phyloP scores from a whole-genome alignment of 2,329 filamentous ascomycete species.

The Leptographium lundbergii region DNA sequence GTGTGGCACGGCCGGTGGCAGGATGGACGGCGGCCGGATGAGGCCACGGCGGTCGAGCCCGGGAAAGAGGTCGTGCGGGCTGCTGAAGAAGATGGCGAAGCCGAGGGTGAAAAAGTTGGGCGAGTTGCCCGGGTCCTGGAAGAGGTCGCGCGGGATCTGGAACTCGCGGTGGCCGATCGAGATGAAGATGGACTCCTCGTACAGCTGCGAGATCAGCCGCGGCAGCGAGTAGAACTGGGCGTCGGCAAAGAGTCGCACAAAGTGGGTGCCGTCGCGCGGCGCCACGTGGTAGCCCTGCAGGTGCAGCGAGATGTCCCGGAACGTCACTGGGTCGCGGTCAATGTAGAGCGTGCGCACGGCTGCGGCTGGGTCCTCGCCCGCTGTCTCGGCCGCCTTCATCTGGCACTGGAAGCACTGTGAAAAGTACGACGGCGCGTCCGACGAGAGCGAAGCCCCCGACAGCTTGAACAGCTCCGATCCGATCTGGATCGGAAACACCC shows the following conservation, averaged over 20 bases:
- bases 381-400: conserved; percentile 44
- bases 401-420: conserved; percentile 87
- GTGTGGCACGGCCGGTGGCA: conserved; percentile 68
- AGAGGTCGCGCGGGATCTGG: conserved; percentile 78
- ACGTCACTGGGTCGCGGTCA: conserved; percentile 81
- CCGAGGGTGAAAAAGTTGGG: conserved; percentile 93
- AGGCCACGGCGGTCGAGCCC: conserved; percentile 68
- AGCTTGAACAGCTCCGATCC: conserved; percentile 60
- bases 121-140: conserved; percentile 74
- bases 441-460: conserved; percentile 60
- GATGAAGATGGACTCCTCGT: conserved; percentile 84
- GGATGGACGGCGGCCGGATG: conserved; percentile 74
- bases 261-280: conserved; percentile 72
- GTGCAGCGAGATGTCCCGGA: conserved; percentile 79
- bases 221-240: conserved; percentile 83
- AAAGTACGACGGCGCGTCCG: conserved; percentile 87
- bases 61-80: conserved; percentile 69
- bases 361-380: conserved; percentile 24
- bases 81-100: conserved; percentile 77
- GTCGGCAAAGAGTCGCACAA: conserved; percentile 85
- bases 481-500: conserved; percentile 65
- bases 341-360: conserved; percentile 78
- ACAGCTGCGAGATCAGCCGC: conserved; percentile 78
- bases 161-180: conserved; percentile 80
- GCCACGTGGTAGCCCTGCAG: conserved; percentile 83